phyloP scores from a whole-genome alignment of 345 rosid species.

The Linum tenue region DNA sequence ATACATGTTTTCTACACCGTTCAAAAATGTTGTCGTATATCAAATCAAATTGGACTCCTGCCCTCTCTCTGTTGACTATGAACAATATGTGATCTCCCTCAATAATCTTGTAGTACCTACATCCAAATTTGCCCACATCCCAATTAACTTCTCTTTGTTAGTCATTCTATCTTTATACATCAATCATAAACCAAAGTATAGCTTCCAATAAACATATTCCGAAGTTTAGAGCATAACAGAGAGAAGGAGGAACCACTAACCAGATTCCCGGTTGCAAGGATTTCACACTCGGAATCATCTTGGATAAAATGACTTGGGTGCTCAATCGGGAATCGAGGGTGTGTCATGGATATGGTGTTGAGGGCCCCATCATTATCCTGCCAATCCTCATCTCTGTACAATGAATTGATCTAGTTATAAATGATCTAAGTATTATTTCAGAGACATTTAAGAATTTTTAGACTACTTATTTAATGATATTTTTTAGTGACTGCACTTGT shows the following conservation, averaged over 20 bases:
- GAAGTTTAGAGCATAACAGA: neutral
- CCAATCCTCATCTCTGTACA: slow-evolving; percentile 90
- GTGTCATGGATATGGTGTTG: slow-evolving; percentile 90
- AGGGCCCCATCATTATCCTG: slow-evolving; percentile 91
- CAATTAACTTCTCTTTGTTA: slow-evolving; percentile 3
- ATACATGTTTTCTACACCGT: slow-evolving; percentile 80
- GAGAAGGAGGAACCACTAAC: slow-evolving; percentile 32
- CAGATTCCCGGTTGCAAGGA: slow-evolving; percentile 78
- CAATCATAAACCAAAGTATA: too few species aligned
- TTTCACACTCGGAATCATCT: slow-evolving; percentile 50
- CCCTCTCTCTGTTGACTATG: slow-evolving; percentile 77
- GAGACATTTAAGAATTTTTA: too few species aligned
- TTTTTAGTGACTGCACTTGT: too few species aligned
- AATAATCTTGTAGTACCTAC: slow-evolving; percentile 89
- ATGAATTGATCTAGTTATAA: neutral
- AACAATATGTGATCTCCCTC: slow-evolving; percentile 86
- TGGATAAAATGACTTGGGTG: slow-evolving; percentile 45
- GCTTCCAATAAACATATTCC: neutral
- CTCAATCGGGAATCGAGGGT: slow-evolving; percentile 72
- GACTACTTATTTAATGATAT: too few species aligned
- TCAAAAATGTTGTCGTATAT: slow-evolving; percentile 90
- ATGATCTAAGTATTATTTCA: neutral
- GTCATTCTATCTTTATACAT: neutral
- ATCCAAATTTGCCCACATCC: neutral
- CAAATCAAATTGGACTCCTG: slow-evolving; percentile 80